phyloP scores from a whole-genome alignment of 495 filamentous ascomycete species.

The Aspergillus nanangensis region DNA sequence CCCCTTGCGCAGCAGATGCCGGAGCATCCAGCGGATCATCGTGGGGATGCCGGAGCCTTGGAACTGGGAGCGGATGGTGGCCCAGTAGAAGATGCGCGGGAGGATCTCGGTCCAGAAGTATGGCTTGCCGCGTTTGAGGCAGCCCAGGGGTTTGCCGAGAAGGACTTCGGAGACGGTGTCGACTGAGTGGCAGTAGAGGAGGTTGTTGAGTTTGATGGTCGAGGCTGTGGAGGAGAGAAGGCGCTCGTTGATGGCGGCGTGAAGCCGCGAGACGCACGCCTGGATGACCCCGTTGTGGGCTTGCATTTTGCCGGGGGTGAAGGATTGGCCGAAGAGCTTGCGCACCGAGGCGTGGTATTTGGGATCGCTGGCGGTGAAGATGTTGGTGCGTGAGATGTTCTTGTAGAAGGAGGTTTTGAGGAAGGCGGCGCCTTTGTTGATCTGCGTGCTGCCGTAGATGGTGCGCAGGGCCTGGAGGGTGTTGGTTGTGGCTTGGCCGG shows the following conservation, averaged over 20 bases:
- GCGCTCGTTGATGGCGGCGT: constrained; percentile 11
- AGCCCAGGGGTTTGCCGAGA: constrained; percentile 20
- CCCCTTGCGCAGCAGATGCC: constrained; percentile 20
- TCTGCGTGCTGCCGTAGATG: constrained; percentile 23
- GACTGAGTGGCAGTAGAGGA: constrained; percentile 22
- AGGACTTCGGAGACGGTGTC: constrained; percentile 24
- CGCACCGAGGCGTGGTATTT: constrained; percentile 19
- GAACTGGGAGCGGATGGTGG: constrained; percentile 22
- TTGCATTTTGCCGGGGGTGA: constrained; percentile 17
- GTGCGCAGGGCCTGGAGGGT: constrained; percentile 20
- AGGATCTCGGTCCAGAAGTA: constrained; percentile 26
- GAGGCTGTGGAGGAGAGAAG: constrained; percentile 4
- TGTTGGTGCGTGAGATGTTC: constrained; percentile 20
- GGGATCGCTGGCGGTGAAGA: constrained; percentile 21
- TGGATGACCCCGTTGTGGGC: constrained; percentile 18
- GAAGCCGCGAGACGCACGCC: constrained; percentile 14
- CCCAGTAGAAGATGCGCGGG: constrained; percentile 26
- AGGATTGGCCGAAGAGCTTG: constrained; percentile 21
- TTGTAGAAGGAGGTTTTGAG: constrained; percentile 22
- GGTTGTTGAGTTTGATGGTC: constrained; percentile 15
- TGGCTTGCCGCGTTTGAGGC: constrained; percentile 19
- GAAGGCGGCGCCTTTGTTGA: constrained; percentile 15
- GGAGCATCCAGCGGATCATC: constrained; percentile 22
- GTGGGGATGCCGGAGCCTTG: constrained; percentile 21
- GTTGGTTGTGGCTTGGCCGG: constrained; percentile 22